These are phyloP conservation scores for Candida frijolesensis DNA, from an alignment of 1,139 yeast genomes.

Conservation along the genomic window DNA sequence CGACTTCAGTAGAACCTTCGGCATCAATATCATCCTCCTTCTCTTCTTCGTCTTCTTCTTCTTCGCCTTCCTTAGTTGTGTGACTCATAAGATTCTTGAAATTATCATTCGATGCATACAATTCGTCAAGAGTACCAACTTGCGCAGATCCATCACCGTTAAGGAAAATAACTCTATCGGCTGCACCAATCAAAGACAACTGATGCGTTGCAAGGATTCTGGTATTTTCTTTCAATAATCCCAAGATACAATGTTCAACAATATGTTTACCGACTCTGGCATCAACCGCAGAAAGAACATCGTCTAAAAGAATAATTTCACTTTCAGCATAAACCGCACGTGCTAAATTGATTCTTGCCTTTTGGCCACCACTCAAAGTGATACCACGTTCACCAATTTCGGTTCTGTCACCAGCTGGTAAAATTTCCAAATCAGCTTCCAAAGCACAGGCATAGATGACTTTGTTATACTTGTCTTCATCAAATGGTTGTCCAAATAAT, in stretches of 20 bases:
- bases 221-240: conserved; percentile 36
- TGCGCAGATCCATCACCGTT: conserved; percentile 48
- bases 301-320: conserved; percentile 46
- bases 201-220: conserved; percentile 53
- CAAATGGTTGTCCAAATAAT: conserved; percentile 31
- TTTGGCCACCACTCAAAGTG: conserved; percentile 53
- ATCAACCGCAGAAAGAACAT: conserved; percentile 52
- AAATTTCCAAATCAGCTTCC: conserved; percentile 36
- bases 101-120: conserved; percentile 34
- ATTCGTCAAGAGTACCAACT: conserved; percentile 40
- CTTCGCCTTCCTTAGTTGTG: conserved; percentile 23
- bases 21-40: conserved; percentile 7
- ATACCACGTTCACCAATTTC: conserved; percentile 54
- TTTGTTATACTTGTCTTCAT: conserved; percentile 28
- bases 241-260: conserved; percentile 40
- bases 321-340: conserved; percentile 45
- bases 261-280: conserved; percentile 52
- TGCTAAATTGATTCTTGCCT: conserved; percentile 49
- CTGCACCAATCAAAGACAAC: conserved; percentile 43
- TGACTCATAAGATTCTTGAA: conserved; percentile 57
- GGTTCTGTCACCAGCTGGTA: conserved; percentile 48
- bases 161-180: conserved; percentile 42
- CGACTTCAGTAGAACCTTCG: too few species aligned
- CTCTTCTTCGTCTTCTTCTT: conserved; percentile 25
- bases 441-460: conserved; percentile 40